Percentiles rank a stretch among this genome's conserved stretches.
These are phyloP conservation scores for Capronia americana DNA, from an alignment of 2,329 filamentous ascomycete genomes.

Conservation along the genomic window DNA sequence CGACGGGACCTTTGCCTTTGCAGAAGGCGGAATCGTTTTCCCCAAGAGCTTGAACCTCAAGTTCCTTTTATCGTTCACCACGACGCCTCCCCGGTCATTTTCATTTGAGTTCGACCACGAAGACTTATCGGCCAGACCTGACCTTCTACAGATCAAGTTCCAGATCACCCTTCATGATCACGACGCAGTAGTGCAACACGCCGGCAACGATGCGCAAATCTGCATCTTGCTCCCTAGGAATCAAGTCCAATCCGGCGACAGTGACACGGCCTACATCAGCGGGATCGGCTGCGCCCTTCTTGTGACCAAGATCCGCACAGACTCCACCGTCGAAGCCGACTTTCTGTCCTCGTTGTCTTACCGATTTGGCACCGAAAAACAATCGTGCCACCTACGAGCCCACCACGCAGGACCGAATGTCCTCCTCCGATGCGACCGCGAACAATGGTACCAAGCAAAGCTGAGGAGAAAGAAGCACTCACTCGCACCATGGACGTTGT, in stretches of 20 bases:
- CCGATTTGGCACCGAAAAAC: slow-evolving; percentile 2
- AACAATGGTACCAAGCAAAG: neutral
- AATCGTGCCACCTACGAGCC: neutral
- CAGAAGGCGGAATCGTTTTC: neutral
- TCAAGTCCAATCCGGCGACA: neutral
- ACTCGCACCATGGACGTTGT: neutral
- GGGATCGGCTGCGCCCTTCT: neutral
- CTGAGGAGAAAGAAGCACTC: neutral
- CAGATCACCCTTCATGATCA: neutral
- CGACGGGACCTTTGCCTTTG: neutral
- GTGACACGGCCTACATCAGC: neutral
- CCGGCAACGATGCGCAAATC: neutral
- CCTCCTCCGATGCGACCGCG: neutral
- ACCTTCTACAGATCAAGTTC: neutral
- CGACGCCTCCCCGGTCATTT: neutral
- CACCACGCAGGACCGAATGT: neutral
- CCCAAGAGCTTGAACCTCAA: neutral
- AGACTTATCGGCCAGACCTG: neutral
- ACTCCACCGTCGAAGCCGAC: neutral
- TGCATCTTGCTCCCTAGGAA: neutral
- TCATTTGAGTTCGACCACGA: neutral
- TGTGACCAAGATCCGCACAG: neutral
- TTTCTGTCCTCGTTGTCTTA: neutral
- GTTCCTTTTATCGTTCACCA: neutral
- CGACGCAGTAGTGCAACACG: neutral